Evolutionary conservation across 2,329 filamentous ascomycete genomes (phyloP).

Genomic region (Chaetomiaceae sp.): DNA sequence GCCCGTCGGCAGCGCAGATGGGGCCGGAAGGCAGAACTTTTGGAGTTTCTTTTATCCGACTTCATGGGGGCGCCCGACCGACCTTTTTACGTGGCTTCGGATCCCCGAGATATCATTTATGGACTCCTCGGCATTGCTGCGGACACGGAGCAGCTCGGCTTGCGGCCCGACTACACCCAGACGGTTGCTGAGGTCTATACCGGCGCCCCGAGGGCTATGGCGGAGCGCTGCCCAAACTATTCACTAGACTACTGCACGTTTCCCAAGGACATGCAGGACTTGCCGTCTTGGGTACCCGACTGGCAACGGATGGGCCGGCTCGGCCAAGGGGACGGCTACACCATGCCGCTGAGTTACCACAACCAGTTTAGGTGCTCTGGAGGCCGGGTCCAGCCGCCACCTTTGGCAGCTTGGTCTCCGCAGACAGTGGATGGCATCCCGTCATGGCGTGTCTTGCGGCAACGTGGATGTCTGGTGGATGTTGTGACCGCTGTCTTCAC

Average conservation of each 20-base stretch:
- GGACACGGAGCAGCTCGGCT: neutral
- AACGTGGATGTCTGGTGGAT: no score
- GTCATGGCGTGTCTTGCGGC: no score
- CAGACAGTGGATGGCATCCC: no score
- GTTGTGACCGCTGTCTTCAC: no score
- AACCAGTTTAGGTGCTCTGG: no score
- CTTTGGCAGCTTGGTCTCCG: no score
- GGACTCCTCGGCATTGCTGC: neutral
- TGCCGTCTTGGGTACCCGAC: no score
- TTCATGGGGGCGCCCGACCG: neutral
- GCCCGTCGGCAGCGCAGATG: neutral
- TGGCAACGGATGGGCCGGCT: no score
- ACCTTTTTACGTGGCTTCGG: neutral
- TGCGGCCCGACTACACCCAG: neutral
- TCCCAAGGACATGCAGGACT: neutral
- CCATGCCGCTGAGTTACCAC: no score
- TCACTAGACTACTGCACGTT: neutral
- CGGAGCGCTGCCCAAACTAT: neutral
- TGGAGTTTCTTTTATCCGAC: neutral
- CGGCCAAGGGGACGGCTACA: no score
- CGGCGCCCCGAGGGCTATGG: neutral
- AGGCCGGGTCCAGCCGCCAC: no score
- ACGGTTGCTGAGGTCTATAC: neutral
- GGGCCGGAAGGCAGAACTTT: neutral
- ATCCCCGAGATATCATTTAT: neutral